phyloP scores from a whole-genome alignment of 371 early-diverging fungal species.

The Actinomortierella ambigua region DNA sequence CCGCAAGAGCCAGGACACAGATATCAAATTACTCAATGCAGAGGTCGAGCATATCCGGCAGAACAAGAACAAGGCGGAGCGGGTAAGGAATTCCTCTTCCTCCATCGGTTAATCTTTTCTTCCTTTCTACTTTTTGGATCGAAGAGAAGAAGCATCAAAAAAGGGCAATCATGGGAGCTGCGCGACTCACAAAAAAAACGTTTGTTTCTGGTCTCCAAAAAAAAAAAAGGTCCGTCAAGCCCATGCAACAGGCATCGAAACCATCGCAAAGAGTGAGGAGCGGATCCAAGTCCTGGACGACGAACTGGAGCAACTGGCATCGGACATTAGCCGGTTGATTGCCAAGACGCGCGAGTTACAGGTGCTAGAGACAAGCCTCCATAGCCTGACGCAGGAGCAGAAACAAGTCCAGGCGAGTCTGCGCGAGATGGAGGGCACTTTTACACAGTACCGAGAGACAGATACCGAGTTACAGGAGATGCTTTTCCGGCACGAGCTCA shows the following conservation, averaged over 20 bases:
- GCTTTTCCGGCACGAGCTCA: slow-evolving; percentile 47
- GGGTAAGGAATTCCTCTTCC: slow-evolving; percentile 50
- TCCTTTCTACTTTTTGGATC: background rate
- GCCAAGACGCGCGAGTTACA: slow-evolving; percentile 48
- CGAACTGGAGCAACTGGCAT: slow-evolving; percentile 39
- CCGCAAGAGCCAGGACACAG: slow-evolving; percentile 72
- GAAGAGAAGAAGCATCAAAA: slow-evolving; percentile 1
- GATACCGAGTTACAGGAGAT: slow-evolving; percentile 59
- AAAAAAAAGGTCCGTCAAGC: slow-evolving; percentile 22
- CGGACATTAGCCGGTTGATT: slow-evolving; percentile 50
- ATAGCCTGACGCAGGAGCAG: slow-evolving; percentile 48
- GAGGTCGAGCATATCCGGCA: slow-evolving; percentile 70
- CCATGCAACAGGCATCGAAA: slow-evolving; percentile 35
- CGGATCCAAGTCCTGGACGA: slow-evolving; percentile 54
- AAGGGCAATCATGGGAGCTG: slow-evolving; percentile 21
- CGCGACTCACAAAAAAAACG: no score
- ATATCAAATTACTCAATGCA: slow-evolving; percentile 69
- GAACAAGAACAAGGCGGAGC: slow-evolving; percentile 77
- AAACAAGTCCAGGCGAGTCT: slow-evolving; percentile 48
- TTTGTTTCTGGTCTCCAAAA: no score
- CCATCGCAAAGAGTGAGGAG: slow-evolving; percentile 33
- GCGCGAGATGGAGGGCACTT: slow-evolving; percentile 50
- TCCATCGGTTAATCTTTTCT: slow-evolving; percentile 10
- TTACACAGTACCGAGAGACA: slow-evolving; percentile 55
- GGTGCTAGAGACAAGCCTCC: slow-evolving; percentile 37